These are phyloP conservation scores for Termitomyces sp. DNA, from an alignment of 768 basidiomycete genomes.

Conservation along the genomic window DNA sequence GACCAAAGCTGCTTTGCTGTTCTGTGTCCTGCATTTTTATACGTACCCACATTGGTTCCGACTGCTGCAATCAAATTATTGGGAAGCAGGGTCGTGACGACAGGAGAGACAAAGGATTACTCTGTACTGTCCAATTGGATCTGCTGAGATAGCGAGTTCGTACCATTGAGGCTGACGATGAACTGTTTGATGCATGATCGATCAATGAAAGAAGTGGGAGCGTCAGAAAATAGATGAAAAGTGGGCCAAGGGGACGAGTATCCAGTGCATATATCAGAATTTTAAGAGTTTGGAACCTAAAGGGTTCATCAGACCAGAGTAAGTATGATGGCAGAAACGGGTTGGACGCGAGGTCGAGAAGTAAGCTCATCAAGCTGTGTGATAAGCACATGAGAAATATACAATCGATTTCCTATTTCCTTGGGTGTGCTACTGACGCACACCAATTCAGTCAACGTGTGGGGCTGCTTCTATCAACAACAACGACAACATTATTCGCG, in stretches of 20 bases:
- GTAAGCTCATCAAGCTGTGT: neutral
- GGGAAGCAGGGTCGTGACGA: neutral
- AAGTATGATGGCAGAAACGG: neutral
- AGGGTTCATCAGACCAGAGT: neutral
- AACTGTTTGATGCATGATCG: neutral
- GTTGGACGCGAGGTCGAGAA: neutral
- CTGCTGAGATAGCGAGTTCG: neutral
- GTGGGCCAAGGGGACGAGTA: neutral
- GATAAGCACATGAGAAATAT: neutral
- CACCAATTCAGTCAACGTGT: neutral
- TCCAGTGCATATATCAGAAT: neutral
- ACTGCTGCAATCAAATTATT: neutral
- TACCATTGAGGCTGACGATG: neutral
- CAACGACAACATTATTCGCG: neutral
- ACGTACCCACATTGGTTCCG: slow-evolving; percentile 4
- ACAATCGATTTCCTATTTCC: neutral
- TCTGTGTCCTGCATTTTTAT: slow-evolving; percentile 4
- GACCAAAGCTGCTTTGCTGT: neutral
- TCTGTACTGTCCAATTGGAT: neutral
- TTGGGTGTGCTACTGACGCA: neutral
- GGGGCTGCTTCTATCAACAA: neutral
- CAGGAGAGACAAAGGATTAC: slow-evolving; percentile 5
- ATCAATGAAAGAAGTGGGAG: neutral
- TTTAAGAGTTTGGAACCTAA: neutral
- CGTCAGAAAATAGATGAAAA: neutral